Evolutionary conservation across 208 protist species (phyloP).

Genomic region (Porcisia deanei): DNA sequence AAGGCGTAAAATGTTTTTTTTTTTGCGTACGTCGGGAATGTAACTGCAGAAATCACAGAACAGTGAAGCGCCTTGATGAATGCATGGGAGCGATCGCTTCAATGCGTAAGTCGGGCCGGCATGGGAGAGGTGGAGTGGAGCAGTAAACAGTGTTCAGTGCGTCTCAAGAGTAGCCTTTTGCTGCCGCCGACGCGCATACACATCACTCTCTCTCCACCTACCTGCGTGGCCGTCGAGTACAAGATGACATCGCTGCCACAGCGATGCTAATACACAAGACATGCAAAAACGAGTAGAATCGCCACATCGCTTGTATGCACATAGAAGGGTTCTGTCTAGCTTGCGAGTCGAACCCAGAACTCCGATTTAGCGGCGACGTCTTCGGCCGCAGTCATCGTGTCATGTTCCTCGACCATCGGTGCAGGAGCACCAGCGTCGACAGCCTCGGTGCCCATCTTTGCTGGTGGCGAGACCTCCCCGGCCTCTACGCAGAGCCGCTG

Average conservation of each 20-base stretch:
- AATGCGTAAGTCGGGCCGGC: not conserved
- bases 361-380: not conserved
- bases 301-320: not conserved
- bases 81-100: not conserved
- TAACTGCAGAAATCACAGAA: no score
- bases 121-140: not conserved
- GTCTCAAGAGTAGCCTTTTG: not conserved
- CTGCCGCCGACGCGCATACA: not conserved
- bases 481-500: slow-evolving; percentile 13
- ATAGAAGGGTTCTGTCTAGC: not conserved
- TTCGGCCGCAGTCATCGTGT: not conserved
- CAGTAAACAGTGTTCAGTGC: not conserved
- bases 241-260: not conserved
- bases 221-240: not conserved
- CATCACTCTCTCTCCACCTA: not conserved
- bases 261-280: not conserved
- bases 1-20: no score
- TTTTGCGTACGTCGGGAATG: no score
- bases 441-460: no score
- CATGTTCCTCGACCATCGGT: not conserved
- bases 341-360: slow-evolving; percentile 45
- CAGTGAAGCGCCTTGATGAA: no score
- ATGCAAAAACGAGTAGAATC: not conserved
- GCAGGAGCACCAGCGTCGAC: not conserved
- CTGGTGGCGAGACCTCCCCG: not conserved